These are phyloP conservation scores for Kluyveromyces marxianus DNA, from an alignment of 1,139 yeast genomes.

Conservation along the genomic window DNA sequence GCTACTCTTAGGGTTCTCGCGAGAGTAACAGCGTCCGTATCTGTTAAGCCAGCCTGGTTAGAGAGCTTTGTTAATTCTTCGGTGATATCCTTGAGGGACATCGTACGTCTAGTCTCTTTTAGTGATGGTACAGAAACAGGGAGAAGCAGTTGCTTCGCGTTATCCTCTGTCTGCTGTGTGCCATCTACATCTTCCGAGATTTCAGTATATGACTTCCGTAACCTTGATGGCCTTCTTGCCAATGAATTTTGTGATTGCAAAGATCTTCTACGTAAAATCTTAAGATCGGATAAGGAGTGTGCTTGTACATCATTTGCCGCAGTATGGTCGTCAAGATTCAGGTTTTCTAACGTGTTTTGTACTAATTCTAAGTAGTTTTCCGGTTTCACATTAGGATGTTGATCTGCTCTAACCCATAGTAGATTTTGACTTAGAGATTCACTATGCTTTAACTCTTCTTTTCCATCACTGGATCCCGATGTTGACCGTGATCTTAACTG, in stretches of 20 bases:
- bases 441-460: neutral
- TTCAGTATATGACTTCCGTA: slow-evolving; percentile 26
- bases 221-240: slow-evolving; percentile 29
- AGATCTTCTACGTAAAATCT: slow-evolving; percentile 4
- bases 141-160: neutral
- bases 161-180: slow-evolving; percentile 3
- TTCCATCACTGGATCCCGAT: neutral
- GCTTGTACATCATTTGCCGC: slow-evolving; percentile 1
- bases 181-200: slow-evolving; percentile 16
- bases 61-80: slow-evolving; percentile 59
- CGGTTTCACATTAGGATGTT: slow-evolving; percentile 91
- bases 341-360: slow-evolving; percentile 69
- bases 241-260: slow-evolving; percentile 13
- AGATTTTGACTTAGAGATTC: slow-evolving; percentile 30
- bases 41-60: slow-evolving; percentile 63
- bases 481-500: too few species aligned
- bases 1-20: slow-evolving; percentile 51
- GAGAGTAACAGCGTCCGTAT: slow-evolving; percentile 65
- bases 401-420: slow-evolving; percentile 91
- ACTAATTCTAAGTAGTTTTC: slow-evolving; percentile 82
- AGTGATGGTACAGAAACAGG: slow-evolving; percentile 2
- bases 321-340: slow-evolving; percentile 32
- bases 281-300: slow-evolving; percentile 2
- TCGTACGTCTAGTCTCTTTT: slow-evolving; percentile 3
- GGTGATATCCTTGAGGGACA: slow-evolving; percentile 57